Percentiles rank a stretch among this genome's conserved stretches.
phyloP scores from a whole-genome alignment of 768 basidiomycete genomes.

The Kwoniella europaea region DNA sequence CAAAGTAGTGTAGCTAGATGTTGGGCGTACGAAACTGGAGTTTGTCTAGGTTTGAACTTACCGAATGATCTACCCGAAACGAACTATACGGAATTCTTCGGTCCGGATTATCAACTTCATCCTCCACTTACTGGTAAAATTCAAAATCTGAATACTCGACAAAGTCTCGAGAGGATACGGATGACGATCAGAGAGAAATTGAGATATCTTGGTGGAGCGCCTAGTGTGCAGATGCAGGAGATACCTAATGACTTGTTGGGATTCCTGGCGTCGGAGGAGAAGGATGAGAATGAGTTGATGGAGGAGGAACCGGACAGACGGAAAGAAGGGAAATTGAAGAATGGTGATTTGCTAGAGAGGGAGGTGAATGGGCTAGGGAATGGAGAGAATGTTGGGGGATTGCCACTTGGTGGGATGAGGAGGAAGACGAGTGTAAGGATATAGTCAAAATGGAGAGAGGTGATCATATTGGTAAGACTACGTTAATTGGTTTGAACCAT shows the following conservation, averaged over 20 bases:
- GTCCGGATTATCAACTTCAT: constrained; percentile 89
- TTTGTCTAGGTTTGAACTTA: constrained; percentile 78
- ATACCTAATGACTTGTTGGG: constrained; percentile 87
- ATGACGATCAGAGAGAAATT: constrained; percentile 82
- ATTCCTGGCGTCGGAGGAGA: constrained; percentile 71
- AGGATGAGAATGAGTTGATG: constrained; percentile 66
- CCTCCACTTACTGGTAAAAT: constrained; percentile 78
- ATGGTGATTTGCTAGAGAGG: constrained; percentile 18
- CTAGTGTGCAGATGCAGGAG: constrained; percentile 95
- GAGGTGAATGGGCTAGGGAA: constrained; percentile 14
- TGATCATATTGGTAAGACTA: too few relatives aligned
- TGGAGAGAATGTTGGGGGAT: constrained; percentile 2
- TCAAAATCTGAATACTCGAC: constrained; percentile 86
- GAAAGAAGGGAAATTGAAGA: constrained; percentile 6
- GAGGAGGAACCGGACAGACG: constrained; percentile 59
- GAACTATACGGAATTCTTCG: constrained; percentile 90
- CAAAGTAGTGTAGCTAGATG: constrained; percentile 97
- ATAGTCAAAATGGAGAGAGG: neutral
- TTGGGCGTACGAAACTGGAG: constrained; percentile 97
- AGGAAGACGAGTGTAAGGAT: constrained; percentile 4
- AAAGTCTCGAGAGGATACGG: constrained; percentile 84
- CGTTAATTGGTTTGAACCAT: too few relatives aligned
- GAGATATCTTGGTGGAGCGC: constrained; percentile 89
- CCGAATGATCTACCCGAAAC: constrained; percentile 83
- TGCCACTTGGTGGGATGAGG: neutral